phyloP scores from a whole-genome alignment of 2,329 filamentous ascomycete genomes.

The Aaosphaeria pasadenensis region DNA sequence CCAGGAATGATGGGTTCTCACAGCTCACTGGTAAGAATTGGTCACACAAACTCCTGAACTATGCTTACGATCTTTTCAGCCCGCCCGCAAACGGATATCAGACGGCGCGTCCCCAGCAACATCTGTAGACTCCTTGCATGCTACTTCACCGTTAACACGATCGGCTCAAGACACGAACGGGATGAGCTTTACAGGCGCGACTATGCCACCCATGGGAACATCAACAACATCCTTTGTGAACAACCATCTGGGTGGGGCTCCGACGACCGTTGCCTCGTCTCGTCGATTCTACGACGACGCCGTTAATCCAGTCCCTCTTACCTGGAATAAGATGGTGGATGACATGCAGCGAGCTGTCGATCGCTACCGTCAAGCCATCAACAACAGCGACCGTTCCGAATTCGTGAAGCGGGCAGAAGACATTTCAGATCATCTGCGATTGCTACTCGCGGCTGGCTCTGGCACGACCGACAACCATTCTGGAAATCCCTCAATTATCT shows the following conservation, averaged over 20 bases:
- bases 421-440: conserved; percentile 90
- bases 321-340: conserved; percentile 84
- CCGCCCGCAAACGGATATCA: conserved; percentile 55
- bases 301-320: conserved; percentile 72
- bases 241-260: conserved; percentile 43
- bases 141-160: conserved; percentile 58
- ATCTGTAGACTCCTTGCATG: conserved; percentile 88
- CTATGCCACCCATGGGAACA: conserved; percentile 49
- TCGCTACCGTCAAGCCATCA: conserved; percentile 85
- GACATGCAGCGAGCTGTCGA: conserved; percentile 93
- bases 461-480: conserved; percentile 98
- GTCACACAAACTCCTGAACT: background rate
- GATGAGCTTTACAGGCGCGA: conserved; percentile 46
- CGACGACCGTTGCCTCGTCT: conserved; percentile 56
- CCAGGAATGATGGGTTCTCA: conserved; percentile 70
- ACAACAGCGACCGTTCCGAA: conserved; percentile 76
- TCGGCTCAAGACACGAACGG: conserved; percentile 38
- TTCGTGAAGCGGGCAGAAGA: conserved; percentile 95
- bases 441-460: conserved; percentile 91
- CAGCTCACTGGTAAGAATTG: conserved; percentile 62
- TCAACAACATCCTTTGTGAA: conserved; percentile 56
- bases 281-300: conserved; percentile 87
- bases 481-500: conserved; percentile 98
- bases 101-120: conserved; percentile 79
- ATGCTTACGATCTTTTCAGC: conserved; percentile 10